phyloP scores from a whole-genome alignment of 805 yeast genomes.

The Candida michaelii region DNA sequence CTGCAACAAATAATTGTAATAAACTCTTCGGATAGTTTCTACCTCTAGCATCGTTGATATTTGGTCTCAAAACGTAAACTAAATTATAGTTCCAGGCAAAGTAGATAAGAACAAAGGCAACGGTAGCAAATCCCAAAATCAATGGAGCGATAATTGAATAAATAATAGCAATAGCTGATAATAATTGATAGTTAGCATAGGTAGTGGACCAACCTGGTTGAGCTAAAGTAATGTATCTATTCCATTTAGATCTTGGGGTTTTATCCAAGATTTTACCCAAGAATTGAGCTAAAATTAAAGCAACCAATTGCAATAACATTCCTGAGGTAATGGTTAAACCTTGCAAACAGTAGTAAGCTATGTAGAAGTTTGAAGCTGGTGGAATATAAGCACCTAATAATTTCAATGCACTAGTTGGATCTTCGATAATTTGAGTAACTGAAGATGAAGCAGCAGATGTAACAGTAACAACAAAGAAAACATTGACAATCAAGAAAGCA shows the following conservation, averaged over 20 bases:
- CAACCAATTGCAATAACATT: conserved; percentile 70
- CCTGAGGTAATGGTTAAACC: conserved; percentile 82
- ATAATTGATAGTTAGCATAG: conserved; percentile 75
- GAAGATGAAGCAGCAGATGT: conserved; percentile 84
- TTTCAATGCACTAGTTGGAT: conserved; percentile 72
- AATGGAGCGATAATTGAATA: conserved; percentile 82
- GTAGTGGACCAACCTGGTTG: conserved; percentile 78
- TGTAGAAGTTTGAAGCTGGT: conserved; percentile 86
- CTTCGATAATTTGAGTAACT: conserved; percentile 61
- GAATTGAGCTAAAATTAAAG: conserved; percentile 67
- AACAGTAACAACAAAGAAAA: conserved; percentile 78
- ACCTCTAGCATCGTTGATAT: conserved; percentile 63
- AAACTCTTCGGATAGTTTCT: conserved; percentile 71
- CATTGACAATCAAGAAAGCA: conserved; percentile 89
- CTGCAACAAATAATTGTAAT: conserved; percentile 68
- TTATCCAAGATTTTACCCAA: conserved; percentile 72
- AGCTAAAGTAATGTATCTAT: conserved; percentile 60
- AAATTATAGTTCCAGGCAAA: conserved; percentile 63
- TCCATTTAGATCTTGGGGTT: conserved; percentile 94
- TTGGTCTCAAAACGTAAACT: conserved; percentile 61
- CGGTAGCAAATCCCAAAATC: conserved; percentile 62
- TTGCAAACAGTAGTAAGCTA: conserved; percentile 75
- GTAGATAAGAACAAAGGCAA: conserved; percentile 57
- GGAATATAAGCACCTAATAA: conserved; percentile 79
- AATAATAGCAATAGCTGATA: conserved; percentile 68